A percentile compares a stretch with the other conserved stretches of the same genome.
Conservation (phyloP, 768 basidiomycete genomes). For the Multifurca ochricompacta region DNA sequence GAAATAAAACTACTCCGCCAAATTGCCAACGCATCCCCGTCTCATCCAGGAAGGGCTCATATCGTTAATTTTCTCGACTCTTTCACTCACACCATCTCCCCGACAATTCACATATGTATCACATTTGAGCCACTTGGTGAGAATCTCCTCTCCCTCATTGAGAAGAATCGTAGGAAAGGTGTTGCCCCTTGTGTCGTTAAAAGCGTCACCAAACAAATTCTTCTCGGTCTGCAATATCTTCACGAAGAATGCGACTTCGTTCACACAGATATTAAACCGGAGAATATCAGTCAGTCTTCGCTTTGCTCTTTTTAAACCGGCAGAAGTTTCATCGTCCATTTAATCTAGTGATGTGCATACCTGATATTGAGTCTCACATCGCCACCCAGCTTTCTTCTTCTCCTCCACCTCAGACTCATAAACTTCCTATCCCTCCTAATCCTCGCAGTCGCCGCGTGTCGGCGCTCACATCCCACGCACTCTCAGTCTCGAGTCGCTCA, state of each 20-base stretch:
- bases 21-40: slow-evolving; percentile 61
- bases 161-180: slow-evolving; percentile 75
- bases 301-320: not conserved
- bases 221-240: slow-evolving; percentile 85
- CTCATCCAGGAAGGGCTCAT: slow-evolving; percentile 70
- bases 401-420: slow-evolving; percentile 66
- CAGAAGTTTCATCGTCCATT: not conserved
- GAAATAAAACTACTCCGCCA: slow-evolving; percentile 88
- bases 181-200: slow-evolving; percentile 79
- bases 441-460: slow-evolving; percentile 52
- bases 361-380: slow-evolving; percentile 72
- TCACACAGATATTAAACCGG: slow-evolving; percentile 91
- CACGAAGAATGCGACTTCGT: slow-evolving; percentile 90
- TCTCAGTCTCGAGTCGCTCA: slow-evolving; percentile 44
- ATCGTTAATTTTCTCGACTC: slow-evolving; percentile 89
- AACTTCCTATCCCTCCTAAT: slow-evolving; percentile 74
- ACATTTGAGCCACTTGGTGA: slow-evolving; percentile 85
- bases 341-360: slow-evolving; percentile 65
- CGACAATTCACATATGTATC: slow-evolving; percentile 69
- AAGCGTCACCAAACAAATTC: slow-evolving; percentile 76
- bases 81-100: slow-evolving; percentile 51
- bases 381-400: slow-evolving; percentile 57
- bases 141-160: slow-evolving; percentile 64
- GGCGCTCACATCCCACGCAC: slow-evolving; percentile 47
- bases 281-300: slow-evolving; percentile 79